phyloP scores from a whole-genome alignment of 2,329 filamentous ascomycete species.

The Cryphonectria naterciae region DNA sequence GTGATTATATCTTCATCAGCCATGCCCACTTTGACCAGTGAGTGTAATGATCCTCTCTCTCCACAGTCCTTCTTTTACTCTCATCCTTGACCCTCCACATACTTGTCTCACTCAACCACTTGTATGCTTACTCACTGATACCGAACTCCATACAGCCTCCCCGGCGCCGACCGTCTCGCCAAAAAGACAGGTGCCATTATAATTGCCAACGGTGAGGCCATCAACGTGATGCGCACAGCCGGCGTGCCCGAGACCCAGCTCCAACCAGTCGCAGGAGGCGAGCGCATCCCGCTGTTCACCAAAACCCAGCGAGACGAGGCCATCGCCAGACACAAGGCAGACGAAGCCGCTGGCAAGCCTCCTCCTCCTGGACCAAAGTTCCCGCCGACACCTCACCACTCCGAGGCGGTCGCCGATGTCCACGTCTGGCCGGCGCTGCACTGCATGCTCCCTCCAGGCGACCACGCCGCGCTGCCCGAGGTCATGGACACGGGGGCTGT shows the following conservation, averaged over 20 bases:
- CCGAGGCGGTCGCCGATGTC: constrained; percentile 25
- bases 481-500: constrained; percentile 29
- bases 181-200: constrained; percentile 34
- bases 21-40: constrained; percentile 36
- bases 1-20: constrained; percentile 36
- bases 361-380: constrained; percentile 10
- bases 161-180: constrained; percentile 35
- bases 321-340: neutral
- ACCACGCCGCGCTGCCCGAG: constrained; percentile 26
- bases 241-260: constrained; percentile 34
- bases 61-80: neutral
- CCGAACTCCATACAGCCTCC: constrained; percentile 26
- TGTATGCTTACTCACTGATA: neutral
- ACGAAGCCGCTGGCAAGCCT: constrained; percentile 3
- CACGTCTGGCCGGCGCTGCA: constrained; percentile 35
- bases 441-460: constrained; percentile 32
- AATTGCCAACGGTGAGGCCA: constrained; percentile 34
- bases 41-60: neutral
- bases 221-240: constrained; percentile 32
- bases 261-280: constrained; percentile 32
- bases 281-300: constrained; percentile 34
- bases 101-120: neutral
- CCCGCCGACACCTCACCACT: constrained; percentile 14
- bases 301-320: constrained; percentile 17
- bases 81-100: neutral